Percentiles rank a stretch among this genome's conserved stretches.
These are phyloP conservation scores for Hylodesmum podocarpum DNA, from an alignment of 306 rosid genomes.

Conservation along the genomic window DNA sequence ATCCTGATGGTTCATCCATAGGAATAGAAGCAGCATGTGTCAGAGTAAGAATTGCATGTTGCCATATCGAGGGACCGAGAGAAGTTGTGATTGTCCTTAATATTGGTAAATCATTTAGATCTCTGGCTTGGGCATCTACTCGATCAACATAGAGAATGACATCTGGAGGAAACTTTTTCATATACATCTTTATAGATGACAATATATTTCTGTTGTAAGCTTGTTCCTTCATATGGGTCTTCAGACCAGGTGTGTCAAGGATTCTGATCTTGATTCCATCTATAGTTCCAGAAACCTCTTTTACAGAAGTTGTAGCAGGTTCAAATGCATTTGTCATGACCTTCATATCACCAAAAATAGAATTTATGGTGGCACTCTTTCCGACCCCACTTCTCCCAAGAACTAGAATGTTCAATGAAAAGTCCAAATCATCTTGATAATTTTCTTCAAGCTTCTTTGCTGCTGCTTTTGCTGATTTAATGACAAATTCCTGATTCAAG, in stretches of 20 bases:
- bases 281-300: constrained; percentile 49
- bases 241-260: constrained; percentile 65
- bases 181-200: constrained; percentile 38
- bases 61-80: constrained; percentile 55
- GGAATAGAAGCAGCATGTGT: constrained; percentile 65
- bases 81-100: constrained; percentile 47
- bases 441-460: constrained; percentile 54
- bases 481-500: constrained; percentile 36
- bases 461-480: constrained; percentile 44
- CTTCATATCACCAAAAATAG: constrained; percentile 49
- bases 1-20: constrained; percentile 53
- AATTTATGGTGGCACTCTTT: constrained; percentile 66
- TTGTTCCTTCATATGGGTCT: constrained; percentile 46
- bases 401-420: constrained; percentile 56
- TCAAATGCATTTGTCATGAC: constrained; percentile 47
- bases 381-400: constrained; percentile 68
- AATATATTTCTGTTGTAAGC: constrained; percentile 49
- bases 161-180: constrained; percentile 46
- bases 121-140: constrained; percentile 40
- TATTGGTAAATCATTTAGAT: constrained; percentile 45
- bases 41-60: constrained; percentile 43
- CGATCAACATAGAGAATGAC: constrained; percentile 59
- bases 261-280: constrained; percentile 55
- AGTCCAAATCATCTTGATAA: constrained; percentile 43
- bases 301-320: constrained; percentile 47